These are phyloP conservation scores for Haplosporangium sp. DNA, from an alignment of 371 early-diverging fungal species.

Conservation along the genomic window DNA sequence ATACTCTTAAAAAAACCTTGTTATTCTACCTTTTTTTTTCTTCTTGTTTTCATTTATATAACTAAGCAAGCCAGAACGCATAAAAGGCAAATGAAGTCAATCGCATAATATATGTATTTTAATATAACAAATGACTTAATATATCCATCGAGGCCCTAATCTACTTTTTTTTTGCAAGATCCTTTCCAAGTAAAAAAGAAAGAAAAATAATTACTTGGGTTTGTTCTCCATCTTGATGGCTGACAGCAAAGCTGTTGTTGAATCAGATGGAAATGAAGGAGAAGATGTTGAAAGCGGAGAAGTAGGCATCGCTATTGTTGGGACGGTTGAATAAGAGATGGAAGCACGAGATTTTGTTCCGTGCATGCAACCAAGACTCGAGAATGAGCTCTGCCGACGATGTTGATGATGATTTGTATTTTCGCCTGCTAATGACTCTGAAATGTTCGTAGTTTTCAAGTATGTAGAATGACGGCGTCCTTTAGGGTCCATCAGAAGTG, in stretches of 20 bases:
- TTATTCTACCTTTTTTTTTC: neutral
- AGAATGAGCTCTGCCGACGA: neutral
- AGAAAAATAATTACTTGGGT: no score
- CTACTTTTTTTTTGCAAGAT: no score
- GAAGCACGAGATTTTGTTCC: slow-evolving; percentile 45
- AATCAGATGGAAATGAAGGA: neutral
- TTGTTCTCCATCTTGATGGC: neutral
- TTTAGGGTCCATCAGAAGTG: neutral
- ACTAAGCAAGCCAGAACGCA: neutral
- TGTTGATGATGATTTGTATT: neutral
- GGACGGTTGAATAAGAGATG: slow-evolving; percentile 23
- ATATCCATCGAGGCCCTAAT: neutral
- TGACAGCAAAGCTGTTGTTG: slow-evolving; percentile 4
- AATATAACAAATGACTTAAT: neutral
- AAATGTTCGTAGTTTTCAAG: neutral
- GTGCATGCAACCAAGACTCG: slow-evolving; percentile 17
- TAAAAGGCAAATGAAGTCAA: neutral
- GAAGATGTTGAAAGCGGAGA: neutral
- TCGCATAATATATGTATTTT: no score
- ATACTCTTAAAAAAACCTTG: slow-evolving; percentile 8
- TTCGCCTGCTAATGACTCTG: neutral
- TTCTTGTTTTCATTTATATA: neutral
- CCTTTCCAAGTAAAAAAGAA: no score
- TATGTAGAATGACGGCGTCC: slow-evolving; percentile 8
- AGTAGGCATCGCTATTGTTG: slow-evolving; percentile 17